Evolutionary conservation across 352 stramenopile genomes (phyloP).

Genomic region (Pythium biforme): DNA sequence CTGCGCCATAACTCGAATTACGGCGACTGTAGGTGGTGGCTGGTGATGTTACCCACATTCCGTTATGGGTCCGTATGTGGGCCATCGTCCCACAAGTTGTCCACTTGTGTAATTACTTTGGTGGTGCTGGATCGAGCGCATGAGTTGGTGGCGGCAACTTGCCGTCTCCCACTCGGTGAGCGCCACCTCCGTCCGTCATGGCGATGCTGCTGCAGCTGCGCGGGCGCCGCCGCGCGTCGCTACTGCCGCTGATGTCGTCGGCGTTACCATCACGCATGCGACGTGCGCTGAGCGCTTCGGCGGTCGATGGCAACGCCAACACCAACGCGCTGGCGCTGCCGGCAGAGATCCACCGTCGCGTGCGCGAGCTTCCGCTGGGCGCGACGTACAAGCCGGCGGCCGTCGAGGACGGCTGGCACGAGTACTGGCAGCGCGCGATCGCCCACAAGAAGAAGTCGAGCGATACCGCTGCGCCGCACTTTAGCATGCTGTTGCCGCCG

Average conservation of each 20-base stretch:
- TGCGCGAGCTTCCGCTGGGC: slow-evolving; percentile 51
- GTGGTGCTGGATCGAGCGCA: background rate
- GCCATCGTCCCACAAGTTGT: background rate
- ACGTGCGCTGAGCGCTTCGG: slow-evolving; percentile 18
- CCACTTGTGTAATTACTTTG: background rate
- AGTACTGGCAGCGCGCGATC: slow-evolving; percentile 65
- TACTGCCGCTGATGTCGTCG: background rate
- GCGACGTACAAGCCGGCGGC: slow-evolving; percentile 57
- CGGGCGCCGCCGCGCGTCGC: slow-evolving; percentile 8
- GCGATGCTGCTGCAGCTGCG: slow-evolving; percentile 17
- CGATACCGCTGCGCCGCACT: slow-evolving; percentile 28
- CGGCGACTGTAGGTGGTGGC: no score
- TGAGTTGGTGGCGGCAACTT: background rate
- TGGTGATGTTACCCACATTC: background rate
- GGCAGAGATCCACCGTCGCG: slow-evolving; percentile 45
- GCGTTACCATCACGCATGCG: background rate
- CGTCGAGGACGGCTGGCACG: slow-evolving; percentile 72
- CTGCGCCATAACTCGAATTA: no score
- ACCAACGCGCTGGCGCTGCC: slow-evolving; percentile 30
- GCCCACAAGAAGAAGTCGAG: slow-evolving; percentile 23
- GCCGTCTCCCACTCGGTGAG: slow-evolving; percentile 9
- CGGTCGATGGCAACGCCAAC: no score
- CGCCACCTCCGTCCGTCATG: slow-evolving; percentile 1
- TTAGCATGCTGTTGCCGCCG: slow-evolving; percentile 92
- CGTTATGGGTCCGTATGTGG: background rate